Evolutionary conservation across 805 yeast species (phyloP).

Genomic region (Candida hungchunana): DNA sequence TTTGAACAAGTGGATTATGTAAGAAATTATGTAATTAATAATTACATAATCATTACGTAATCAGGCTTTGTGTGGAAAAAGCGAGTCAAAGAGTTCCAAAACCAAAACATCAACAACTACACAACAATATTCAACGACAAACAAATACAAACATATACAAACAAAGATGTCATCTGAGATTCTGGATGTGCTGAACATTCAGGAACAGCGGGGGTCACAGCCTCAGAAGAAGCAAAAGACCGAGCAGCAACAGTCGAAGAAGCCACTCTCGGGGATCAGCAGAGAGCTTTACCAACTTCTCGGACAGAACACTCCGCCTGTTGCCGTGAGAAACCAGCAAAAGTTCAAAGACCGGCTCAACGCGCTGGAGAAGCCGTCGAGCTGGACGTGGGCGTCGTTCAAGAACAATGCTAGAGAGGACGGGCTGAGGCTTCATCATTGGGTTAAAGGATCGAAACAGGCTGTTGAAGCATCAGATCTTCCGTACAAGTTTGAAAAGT

Average conservation of each 20-base stretch:
- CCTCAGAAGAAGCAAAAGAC: slow-evolving; percentile 33
- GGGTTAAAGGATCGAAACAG: slow-evolving; percentile 74
- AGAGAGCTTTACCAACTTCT: slow-evolving; percentile 83
- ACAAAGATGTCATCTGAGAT: slow-evolving; percentile 51
- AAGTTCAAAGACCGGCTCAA: slow-evolving; percentile 63
- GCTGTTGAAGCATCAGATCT: slow-evolving; percentile 25
- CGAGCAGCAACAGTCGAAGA: slow-evolving; percentile 21
- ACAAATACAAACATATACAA: too few species aligned
- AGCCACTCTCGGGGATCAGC: slow-evolving; percentile 64
- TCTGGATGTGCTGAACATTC: slow-evolving; percentile 72
- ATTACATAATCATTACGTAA: too few species aligned
- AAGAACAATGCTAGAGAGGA: slow-evolving; percentile 48
- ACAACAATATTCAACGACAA: too few species aligned
- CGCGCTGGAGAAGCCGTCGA: slow-evolving; percentile 59
- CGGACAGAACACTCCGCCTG: slow-evolving; percentile 91
- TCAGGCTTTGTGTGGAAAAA: too few species aligned
- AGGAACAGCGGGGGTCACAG: slow-evolving; percentile 27
- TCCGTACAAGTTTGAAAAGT: slow-evolving; percentile 71
- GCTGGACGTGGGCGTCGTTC: slow-evolving; percentile 76
- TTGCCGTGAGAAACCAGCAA: slow-evolving; percentile 45
- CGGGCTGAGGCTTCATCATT: slow-evolving; percentile 60
- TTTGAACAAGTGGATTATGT: too few species aligned
- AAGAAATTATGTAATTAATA: too few species aligned
- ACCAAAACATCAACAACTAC: too few species aligned
- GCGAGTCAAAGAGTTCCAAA: too few species aligned